phyloP scores from a whole-genome alignment of 371 early-diverging fungal species.

The Apophysomyces trapeziformis region DNA sequence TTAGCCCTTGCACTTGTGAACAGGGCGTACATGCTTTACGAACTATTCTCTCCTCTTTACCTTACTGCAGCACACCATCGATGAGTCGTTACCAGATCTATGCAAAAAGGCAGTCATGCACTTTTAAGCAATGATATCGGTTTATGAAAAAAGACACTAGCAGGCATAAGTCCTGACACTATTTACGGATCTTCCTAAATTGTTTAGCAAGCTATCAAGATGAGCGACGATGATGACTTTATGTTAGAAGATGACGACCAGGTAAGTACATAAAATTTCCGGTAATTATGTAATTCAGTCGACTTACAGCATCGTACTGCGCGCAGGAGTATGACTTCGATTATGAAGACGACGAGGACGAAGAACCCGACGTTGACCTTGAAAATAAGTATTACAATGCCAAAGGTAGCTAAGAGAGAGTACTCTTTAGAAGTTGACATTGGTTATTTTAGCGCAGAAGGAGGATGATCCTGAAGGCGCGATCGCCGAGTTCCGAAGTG shows the following conservation, averaged over 20 bases:
- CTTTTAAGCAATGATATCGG: too few species aligned
- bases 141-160: too few species aligned
- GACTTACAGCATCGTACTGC: background rate
- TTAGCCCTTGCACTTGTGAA: too few species aligned
- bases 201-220: conserved; percentile 22
- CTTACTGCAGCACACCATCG: too few species aligned
- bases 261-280: conserved; percentile 20
- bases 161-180: background rate
- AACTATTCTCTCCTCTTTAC: too few species aligned
- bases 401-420: conserved; percentile 64
- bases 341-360: conserved; percentile 87
- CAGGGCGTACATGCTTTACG: too few species aligned
- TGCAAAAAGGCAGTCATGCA: too few species aligned
- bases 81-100: too few species aligned
- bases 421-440: background rate
- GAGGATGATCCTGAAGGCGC: conserved; percentile 86
- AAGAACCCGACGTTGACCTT: conserved; percentile 84
- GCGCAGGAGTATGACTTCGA: conserved; percentile 86
- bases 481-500: conserved; percentile 77
- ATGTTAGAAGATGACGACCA: conserved; percentile 79
- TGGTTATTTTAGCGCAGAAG: conserved; percentile 56
- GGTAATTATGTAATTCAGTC: background rate
- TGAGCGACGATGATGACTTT: conserved; percentile 68
- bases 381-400: conserved; percentile 97
- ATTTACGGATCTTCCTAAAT: too few species aligned